phyloP scores from a whole-genome alignment of 768 basidiomycete genomes.

The Lactarius tabidus region DNA sequence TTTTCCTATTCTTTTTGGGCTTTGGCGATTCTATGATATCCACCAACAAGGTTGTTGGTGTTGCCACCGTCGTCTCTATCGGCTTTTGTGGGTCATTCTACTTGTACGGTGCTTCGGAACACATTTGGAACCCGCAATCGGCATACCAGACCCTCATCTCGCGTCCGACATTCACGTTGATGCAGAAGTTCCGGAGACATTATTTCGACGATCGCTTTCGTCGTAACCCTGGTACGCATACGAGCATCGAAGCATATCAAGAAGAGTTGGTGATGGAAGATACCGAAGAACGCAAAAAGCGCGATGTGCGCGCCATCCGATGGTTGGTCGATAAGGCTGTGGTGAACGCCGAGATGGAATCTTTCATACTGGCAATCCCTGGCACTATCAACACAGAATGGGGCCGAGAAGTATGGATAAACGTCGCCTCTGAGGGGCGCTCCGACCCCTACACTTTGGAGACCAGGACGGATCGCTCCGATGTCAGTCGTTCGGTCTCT shows the following conservation, averaged over 20 bases:
- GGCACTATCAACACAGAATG: conserved; percentile 11
- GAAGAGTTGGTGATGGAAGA: conserved; percentile 7
- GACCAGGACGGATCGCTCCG: neutral
- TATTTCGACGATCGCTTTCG: neutral
- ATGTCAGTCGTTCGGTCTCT: neutral
- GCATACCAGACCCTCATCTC: conserved; percentile 18
- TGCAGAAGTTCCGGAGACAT: neutral
- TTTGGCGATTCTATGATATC: conserved; percentile 42
- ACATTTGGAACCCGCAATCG: conserved; percentile 8
- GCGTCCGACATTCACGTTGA: conserved; percentile 6
- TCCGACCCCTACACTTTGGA: neutral
- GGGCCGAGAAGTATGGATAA: conserved; percentile 6
- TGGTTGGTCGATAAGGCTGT: conserved; percentile 6
- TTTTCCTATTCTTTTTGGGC: conserved; percentile 49
- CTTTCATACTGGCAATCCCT: conserved; percentile 4
- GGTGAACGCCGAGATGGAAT: conserved; percentile 1
- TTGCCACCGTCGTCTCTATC: conserved; percentile 9
- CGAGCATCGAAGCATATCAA: neutral
- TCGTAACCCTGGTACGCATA: neutral
- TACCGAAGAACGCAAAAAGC: neutral
- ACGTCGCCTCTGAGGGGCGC: neutral
- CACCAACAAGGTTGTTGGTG: conserved; percentile 20
- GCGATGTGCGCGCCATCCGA: conserved; percentile 8
- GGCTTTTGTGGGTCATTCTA: conserved; percentile 17
- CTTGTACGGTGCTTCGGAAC: conserved; percentile 2